These are phyloP conservation scores for Avena sativa DNA, from an alignment of 176 grass and related monocot species.

Conservation along the genomic window DNA sequence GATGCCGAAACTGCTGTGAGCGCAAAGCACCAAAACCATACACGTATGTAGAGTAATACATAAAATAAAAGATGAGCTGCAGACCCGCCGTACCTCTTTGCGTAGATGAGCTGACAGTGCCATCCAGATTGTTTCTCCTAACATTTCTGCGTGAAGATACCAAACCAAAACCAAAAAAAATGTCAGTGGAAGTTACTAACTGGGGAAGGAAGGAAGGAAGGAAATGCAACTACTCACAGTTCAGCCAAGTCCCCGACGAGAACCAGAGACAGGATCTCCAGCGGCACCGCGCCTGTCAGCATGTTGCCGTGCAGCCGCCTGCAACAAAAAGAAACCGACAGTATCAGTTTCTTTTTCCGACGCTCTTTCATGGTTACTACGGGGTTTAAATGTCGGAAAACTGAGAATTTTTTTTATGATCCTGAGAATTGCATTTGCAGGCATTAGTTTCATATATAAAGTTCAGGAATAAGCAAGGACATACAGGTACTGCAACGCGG, in stretches of 20 bases:
- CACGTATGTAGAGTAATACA: background rate
- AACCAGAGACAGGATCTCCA: conserved; percentile 43
- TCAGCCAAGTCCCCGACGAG: conserved; percentile 38
- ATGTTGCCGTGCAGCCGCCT: conserved; percentile 34
- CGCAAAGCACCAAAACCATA: background rate
- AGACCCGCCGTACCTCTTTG: conserved; percentile 38
- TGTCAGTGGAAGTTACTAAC: background rate
- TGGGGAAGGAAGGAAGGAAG: background rate
- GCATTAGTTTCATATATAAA: background rate
- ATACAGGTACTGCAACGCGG: conserved; percentile 35
- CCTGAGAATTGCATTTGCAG: background rate
- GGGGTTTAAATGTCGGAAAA: too few species aligned
- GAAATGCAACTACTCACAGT: conserved; percentile 12
- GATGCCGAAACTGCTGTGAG: background rate
- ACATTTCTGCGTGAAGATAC: conserved; percentile 43
- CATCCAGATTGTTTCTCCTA: conserved; percentile 26
- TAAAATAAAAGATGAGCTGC: background rate
- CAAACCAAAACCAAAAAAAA: background rate
- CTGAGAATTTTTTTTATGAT: background rate
- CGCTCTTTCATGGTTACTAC: background rate
- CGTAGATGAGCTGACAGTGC: conserved; percentile 37
- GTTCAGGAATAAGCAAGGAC: background rate
- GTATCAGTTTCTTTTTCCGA: background rate
- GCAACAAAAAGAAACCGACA: background rate
- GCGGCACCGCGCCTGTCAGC: conserved; percentile 29